phyloP scores from a whole-genome alignment of 2,329 filamentous ascomycete species.

The Aureobasidium sp. region DNA sequence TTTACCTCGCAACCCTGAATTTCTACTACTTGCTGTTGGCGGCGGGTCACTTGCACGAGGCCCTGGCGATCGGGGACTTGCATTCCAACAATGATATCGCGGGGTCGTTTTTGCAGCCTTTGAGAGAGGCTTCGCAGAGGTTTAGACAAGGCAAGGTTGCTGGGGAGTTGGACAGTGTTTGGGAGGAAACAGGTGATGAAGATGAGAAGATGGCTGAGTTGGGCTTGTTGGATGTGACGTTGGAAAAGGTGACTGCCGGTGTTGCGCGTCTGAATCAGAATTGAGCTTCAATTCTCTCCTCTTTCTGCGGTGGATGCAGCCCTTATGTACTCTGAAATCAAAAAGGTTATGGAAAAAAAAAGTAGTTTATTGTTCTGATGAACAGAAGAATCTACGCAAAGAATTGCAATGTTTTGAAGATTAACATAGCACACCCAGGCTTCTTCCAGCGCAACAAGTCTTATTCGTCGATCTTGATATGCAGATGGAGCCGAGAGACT shows the following conservation, averaged over 20 bases:
- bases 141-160: conserved; percentile 34
- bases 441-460: too few relatives aligned
- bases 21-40: conserved; percentile 52
- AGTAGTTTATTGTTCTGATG: too few relatives aligned
- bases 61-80: conserved; percentile 41
- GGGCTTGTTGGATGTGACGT: conserved; percentile 26
- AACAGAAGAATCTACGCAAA: not conserved
- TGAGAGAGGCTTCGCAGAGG: conserved; percentile 31
- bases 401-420: too few relatives aligned
- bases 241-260: conserved; percentile 27
- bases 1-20: conserved; percentile 51
- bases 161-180: conserved; percentile 30
- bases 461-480: too few relatives aligned
- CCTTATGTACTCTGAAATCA: too few relatives aligned
- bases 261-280: conserved; percentile 25
- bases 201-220: conserved; percentile 31
- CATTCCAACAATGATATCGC: conserved; percentile 35
- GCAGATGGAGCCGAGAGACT: too few relatives aligned
- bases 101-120: conserved; percentile 37
- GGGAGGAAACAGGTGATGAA: conserved; percentile 31
- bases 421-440: too few relatives aligned
- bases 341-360: too few relatives aligned
- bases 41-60: conserved; percentile 41
- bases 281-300: not conserved
- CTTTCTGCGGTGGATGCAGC: too few relatives aligned